These are phyloP conservation scores for Allantophomopsis lycopodina DNA, from an alignment of 2,329 filamentous ascomycete species.

Conservation along the genomic window DNA sequence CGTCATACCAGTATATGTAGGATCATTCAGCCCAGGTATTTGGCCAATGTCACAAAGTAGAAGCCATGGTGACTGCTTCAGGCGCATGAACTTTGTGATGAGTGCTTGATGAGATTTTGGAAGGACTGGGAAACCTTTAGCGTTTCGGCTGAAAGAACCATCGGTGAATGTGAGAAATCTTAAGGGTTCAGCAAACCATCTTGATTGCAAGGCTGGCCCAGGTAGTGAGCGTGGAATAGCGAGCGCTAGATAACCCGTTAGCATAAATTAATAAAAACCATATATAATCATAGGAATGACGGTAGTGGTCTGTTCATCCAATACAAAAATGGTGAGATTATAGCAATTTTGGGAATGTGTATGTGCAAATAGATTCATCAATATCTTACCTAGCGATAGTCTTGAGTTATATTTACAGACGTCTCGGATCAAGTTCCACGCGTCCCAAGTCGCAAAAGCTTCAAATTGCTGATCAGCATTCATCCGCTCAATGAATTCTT, in stretches of 20 bases:
- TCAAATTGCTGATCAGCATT: conserved; percentile 40
- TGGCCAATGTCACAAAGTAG: conserved; percentile 49
- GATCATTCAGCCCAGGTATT: conserved; percentile 20
- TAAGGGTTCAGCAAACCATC: conserved; percentile 58
- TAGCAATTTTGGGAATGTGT: background rate
- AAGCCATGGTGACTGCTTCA: conserved; percentile 49
- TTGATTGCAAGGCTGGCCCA: conserved; percentile 43
- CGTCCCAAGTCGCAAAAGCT: conserved; percentile 76
- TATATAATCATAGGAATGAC: background rate
- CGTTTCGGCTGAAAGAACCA: conserved; percentile 44
- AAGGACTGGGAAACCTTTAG: conserved; percentile 45
- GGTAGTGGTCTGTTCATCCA: no score
- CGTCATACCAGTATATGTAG: conserved; percentile 11
- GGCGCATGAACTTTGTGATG: conserved; percentile 47
- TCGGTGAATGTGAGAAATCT: conserved; percentile 43
- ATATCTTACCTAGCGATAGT: conserved; percentile 66
- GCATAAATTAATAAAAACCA: background rate
- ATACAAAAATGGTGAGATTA: background rate
- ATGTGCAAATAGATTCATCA: conserved; percentile 8
- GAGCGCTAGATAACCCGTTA: conserved; percentile 20
- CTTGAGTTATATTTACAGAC: conserved; percentile 75
- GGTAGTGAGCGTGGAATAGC: conserved; percentile 44
- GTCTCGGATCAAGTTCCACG: conserved; percentile 79
- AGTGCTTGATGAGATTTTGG: conserved; percentile 45
- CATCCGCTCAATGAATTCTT: conserved; percentile 12